These are phyloP conservation scores for Aspergillus quadrilineatus DNA, from an alignment of 2,329 filamentous ascomycete genomes.

Conservation along the genomic window DNA sequence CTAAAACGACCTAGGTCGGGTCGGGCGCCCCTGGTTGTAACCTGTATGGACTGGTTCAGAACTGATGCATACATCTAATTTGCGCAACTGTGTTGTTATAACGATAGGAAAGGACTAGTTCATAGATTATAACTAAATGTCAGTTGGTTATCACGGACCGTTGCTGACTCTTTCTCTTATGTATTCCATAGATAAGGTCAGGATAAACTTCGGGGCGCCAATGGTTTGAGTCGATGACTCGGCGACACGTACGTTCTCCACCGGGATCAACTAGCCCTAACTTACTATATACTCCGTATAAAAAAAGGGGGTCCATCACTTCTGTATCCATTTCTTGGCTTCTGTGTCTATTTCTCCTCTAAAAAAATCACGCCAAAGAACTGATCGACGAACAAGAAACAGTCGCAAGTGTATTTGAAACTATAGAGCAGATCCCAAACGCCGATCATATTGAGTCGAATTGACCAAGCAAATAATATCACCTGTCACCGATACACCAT, in stretches of 20 bases:
- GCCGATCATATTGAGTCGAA: constrained; percentile 1
- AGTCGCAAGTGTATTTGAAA: neutral
- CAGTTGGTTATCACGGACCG: too few species aligned
- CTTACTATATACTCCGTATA: neutral
- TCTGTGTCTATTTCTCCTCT: constrained; percentile 1
- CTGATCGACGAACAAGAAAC: neutral
- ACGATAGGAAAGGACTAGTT: too few species aligned
- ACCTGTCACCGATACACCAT: neutral
- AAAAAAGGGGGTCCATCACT: constrained; percentile 4
- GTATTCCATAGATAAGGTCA: constrained; percentile 3
- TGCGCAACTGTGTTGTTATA: too few species aligned
- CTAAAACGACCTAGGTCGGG: too few species aligned
- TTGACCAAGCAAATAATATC: neutral
- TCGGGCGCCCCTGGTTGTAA: too few species aligned
- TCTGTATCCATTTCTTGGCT: neutral
- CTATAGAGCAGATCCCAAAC: constrained; percentile 5
- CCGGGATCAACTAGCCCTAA: neutral
- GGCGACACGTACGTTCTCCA: constrained; percentile 6
- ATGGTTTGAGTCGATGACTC: constrained; percentile 4
- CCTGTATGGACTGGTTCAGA: too few species aligned
- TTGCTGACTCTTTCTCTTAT: too few species aligned
- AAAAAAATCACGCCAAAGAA: neutral
- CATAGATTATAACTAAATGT: too few species aligned
- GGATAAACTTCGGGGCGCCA: constrained; percentile 6
- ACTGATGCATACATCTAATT: too few species aligned